These are phyloP conservation scores for Myxozyma nipponensis DNA, from an alignment of 805 yeast species.

Conservation along the genomic window DNA sequence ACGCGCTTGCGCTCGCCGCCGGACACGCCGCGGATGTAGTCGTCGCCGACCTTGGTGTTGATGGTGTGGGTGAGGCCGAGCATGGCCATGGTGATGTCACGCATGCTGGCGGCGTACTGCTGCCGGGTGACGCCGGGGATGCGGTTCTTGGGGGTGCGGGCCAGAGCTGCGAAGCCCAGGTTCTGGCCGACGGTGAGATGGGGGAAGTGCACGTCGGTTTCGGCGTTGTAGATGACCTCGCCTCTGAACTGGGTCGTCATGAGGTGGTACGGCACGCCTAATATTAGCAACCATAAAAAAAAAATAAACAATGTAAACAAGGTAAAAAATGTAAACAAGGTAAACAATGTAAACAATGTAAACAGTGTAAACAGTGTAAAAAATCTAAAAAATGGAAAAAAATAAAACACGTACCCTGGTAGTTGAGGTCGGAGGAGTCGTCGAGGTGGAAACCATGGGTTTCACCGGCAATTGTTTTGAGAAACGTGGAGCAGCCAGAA, in stretches of 20 bases:
- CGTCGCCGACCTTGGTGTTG: slow-evolving; percentile 45
- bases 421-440: slow-evolving; percentile 44
- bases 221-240: slow-evolving; percentile 62
- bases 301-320: slow-evolving; percentile 34
- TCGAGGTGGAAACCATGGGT: slow-evolving; percentile 55
- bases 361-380: slow-evolving; percentile 34
- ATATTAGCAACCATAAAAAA: not conserved
- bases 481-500: slow-evolving; percentile 56
- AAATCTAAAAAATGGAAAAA: not conserved
- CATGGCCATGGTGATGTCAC: slow-evolving; percentile 50
- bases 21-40: slow-evolving; percentile 53
- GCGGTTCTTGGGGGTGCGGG: slow-evolving; percentile 56
- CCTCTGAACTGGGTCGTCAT: slow-evolving; percentile 52
- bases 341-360: not conserved
- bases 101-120: slow-evolving; percentile 46
- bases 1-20: slow-evolving; percentile 59
- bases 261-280: slow-evolving; percentile 42
- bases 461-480: slow-evolving; percentile 53
- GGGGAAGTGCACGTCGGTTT: slow-evolving; percentile 61
- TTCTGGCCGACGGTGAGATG: slow-evolving; percentile 61
- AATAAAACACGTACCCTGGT: slow-evolving; percentile 32
- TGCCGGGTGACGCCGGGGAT: slow-evolving; percentile 50
- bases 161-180: slow-evolving; percentile 50
- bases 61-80: slow-evolving; percentile 43
- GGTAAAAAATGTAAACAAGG: not conserved